These are phyloP conservation scores for Macrolepiota fuliginosa DNA, from an alignment of 768 basidiomycete genomes.

Conservation along the genomic window DNA sequence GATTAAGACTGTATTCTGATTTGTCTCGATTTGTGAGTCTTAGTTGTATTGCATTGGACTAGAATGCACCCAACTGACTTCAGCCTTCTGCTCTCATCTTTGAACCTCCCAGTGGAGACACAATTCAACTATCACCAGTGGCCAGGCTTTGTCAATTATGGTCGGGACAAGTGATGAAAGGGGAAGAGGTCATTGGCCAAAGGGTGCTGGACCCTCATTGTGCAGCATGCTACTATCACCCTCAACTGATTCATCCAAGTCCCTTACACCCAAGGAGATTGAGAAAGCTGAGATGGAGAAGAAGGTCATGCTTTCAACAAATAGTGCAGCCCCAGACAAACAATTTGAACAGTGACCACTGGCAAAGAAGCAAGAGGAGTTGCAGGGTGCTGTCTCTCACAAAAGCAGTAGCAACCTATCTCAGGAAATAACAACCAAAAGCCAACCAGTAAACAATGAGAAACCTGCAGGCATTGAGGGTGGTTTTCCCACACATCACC, in stretches of 20 bases:
- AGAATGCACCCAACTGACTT: too few species aligned
- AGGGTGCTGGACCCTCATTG: too few species aligned
- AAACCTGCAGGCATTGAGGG: conserved; percentile 19
- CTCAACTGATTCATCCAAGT: conserved; percentile 21
- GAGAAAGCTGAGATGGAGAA: conserved; percentile 43
- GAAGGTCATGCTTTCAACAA: conserved; percentile 57
- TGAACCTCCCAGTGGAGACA: too few species aligned
- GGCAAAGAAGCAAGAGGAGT: conserved; percentile 82
- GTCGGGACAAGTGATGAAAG: too few species aligned
- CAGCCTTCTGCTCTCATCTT: too few species aligned
- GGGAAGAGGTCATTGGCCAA: too few species aligned
- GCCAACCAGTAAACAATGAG: neutral
- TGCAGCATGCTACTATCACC: too few species aligned
- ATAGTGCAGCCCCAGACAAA: conserved; percentile 77
- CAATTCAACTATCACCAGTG: too few species aligned
- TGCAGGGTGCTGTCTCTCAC: conserved; percentile 46
- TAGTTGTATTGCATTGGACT: too few species aligned
- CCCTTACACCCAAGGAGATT: conserved; percentile 33
- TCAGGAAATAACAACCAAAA: neutral
- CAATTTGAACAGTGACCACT: conserved; percentile 85
- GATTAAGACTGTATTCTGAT: too few species aligned
- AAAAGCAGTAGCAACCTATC: conserved; percentile 13
- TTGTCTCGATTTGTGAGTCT: too few species aligned
- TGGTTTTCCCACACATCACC: conserved; percentile 24
- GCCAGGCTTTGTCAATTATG: too few species aligned